These are phyloP conservation scores for Solanum piurae DNA, from an alignment of 257 asterid genomes.

Conservation along the genomic window DNA sequence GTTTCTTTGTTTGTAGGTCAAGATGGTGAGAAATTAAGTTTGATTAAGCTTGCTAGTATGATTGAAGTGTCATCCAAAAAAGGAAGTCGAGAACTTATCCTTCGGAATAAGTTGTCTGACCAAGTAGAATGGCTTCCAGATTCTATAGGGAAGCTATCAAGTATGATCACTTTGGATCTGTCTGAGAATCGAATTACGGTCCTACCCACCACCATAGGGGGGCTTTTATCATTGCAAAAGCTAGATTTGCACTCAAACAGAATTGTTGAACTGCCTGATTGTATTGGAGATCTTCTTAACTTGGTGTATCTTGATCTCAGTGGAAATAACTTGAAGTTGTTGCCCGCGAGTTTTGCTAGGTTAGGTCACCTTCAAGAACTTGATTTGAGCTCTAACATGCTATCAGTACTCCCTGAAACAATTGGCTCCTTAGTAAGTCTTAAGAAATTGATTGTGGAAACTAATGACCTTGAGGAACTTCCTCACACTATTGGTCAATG, in stretches of 20 bases:
- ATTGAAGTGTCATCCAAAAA: slow-evolving; percentile 74
- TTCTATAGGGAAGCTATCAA: slow-evolving; percentile 73
- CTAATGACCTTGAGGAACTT: slow-evolving; percentile 66
- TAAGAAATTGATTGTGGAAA: slow-evolving; percentile 50
- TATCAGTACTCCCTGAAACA: slow-evolving; percentile 52
- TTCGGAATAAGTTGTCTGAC: slow-evolving; percentile 51
- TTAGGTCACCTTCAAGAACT: slow-evolving; percentile 60
- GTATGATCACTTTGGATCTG: slow-evolving; percentile 53
- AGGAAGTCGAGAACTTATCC: slow-evolving; percentile 49
- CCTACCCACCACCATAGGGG: slow-evolving; percentile 59
- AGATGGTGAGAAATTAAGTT: slow-evolving; percentile 71
- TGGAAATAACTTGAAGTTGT: slow-evolving; percentile 58
- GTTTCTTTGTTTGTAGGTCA: slow-evolving; percentile 40
- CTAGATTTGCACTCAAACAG: slow-evolving; percentile 56
- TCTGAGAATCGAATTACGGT: slow-evolving; percentile 67
- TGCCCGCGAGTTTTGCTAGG: slow-evolving; percentile 46
- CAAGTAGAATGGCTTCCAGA: slow-evolving; percentile 95
- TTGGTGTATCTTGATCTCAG: slow-evolving; percentile 51
- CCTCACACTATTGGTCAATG: slow-evolving; percentile 76
- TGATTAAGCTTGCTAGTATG: slow-evolving; percentile 72
- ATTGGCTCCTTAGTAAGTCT: slow-evolving; percentile 70
- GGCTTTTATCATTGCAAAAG: slow-evolving; percentile 43
- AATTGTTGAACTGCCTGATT: slow-evolving; percentile 52
- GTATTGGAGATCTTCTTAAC: slow-evolving; percentile 63
- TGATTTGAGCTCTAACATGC: slow-evolving; percentile 69